These are phyloP conservation scores for Carpinus viminea DNA, from an alignment of 306 rosid genomes.

Conservation along the genomic window DNA sequence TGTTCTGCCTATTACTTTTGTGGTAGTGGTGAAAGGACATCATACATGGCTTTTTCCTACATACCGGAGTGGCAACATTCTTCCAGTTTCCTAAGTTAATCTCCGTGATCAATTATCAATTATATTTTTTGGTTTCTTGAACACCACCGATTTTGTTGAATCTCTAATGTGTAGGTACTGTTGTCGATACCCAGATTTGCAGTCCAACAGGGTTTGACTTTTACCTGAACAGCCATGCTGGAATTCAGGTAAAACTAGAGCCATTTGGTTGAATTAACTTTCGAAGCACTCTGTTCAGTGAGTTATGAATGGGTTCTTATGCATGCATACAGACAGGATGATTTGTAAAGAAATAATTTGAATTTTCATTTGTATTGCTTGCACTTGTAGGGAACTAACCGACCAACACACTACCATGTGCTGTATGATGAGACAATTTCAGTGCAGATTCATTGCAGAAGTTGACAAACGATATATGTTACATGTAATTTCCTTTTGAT, in stretches of 20 bases:
- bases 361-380: background rate
- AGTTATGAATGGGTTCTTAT: background rate
- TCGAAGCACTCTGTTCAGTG: background rate
- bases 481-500: conserved; percentile 32
- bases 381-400: conserved; percentile 47
- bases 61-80: conserved; percentile 69
- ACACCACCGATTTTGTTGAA: background rate
- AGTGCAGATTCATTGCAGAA: conserved; percentile 37
- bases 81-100: conserved; percentile 54
- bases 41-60: conserved; percentile 68
- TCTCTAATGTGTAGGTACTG: conserved; percentile 53
- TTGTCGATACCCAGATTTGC: conserved; percentile 63
- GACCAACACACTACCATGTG: conserved; percentile 50
- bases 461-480: conserved; percentile 46
- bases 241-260: conserved; percentile 50
- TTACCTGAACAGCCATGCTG: conserved; percentile 83
- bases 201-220: conserved; percentile 73
- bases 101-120: background rate
- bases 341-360: background rate
- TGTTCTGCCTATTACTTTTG: conserved; percentile 59
- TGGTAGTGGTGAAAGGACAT: conserved; percentile 77
- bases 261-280: background rate
- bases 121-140: no score
- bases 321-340: background rate
- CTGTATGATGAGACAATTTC: conserved; percentile 45